Conservation (phyloP, 2,329 filamentous ascomycete genomes). For the Blastomyces emzantsi region DNA sequence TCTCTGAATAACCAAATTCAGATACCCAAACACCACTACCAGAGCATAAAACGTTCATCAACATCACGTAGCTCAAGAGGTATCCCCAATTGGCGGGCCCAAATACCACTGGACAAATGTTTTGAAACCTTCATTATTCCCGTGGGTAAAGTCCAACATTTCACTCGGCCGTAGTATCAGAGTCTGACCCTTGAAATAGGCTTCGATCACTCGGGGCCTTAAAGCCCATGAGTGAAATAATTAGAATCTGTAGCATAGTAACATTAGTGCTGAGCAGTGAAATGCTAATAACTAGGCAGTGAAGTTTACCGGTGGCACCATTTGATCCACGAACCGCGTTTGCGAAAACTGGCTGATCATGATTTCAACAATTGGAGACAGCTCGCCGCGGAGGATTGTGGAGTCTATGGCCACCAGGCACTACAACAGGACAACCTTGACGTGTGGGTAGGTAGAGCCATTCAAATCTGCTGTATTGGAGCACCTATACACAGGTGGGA, state of each 20-base stretch:
- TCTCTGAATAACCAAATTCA: too few relatives aligned
- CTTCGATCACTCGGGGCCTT: slow-evolving; percentile 17
- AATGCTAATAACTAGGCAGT: neutral
- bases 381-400: too few relatives aligned
- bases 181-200: slow-evolving; percentile 13
- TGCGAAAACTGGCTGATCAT: too few relatives aligned
- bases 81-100: slow-evolving; percentile 4
- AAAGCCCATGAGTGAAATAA: slow-evolving; percentile 18
- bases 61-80: neutral
- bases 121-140: neutral
- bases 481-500: too few relatives aligned
- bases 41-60: neutral
- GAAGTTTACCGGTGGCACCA: slow-evolving; percentile 1
- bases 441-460: too few relatives aligned
- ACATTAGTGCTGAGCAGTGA: neutral
- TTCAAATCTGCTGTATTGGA: too few relatives aligned
- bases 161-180: slow-evolving; percentile 16
- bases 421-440: too few relatives aligned
- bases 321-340: too few relatives aligned
- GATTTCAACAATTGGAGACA: too few relatives aligned
- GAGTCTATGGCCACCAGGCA: too few relatives aligned
- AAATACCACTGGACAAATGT: slow-evolving; percentile 13
- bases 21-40: neutral
- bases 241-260: slow-evolving; percentile 13
- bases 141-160: slow-evolving; percentile 9